Base-by-base conservation (phyloP, 805 yeast genomes). In the Barnettozyma populi region DNA sequence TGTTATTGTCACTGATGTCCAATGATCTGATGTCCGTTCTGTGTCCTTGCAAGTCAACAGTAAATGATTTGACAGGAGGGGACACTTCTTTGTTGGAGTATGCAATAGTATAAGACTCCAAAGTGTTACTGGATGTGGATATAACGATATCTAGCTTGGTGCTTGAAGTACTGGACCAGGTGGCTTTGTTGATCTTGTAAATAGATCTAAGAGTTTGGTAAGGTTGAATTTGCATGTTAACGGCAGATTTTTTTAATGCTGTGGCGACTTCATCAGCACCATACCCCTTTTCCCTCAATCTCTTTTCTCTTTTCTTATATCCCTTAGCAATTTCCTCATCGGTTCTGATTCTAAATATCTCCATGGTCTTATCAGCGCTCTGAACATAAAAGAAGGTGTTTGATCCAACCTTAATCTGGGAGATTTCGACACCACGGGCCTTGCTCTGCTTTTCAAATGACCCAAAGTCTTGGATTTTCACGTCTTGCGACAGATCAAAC, bases 1-100 rank as follows among this genome's bases (percentile, higher is more conserved):
- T 80, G 63, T 83, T 80, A 67, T 92, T 97, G 46, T 81, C 79
- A 48, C 95, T 85, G 32, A 94, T 73, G 55, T 89, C 90, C 61
- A 88, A 70, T 5, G 95, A 76, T 57, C 99, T 76, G 24, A 92
- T 75, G 65, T 94, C 99, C 2, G 89, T 80, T 62, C 97, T 79
- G 65, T 90, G 97, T 19, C 99, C 99, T 45, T 78, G 75, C 37
- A 80, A 66, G 43, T 90, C 96, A 20, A 94, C 72, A 2, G 82
- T 66, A 57, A 78, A 78, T 39, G 73, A 67, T 53, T 76, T 81
- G 3, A 63, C 67, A 1, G 82, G 66, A 4, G 69, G 58, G 0
- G 74, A 67, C 34, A 75, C 73, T 51, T 83, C 84, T 51, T 76
- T 76, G 34, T 68, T 66, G 34, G 74, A 72, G 46, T 84, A 87